These are phyloP conservation scores for Kurtzmaniella quercitrusa DNA, from an alignment of 1,139 yeast genomes.

Conservation along the genomic window DNA sequence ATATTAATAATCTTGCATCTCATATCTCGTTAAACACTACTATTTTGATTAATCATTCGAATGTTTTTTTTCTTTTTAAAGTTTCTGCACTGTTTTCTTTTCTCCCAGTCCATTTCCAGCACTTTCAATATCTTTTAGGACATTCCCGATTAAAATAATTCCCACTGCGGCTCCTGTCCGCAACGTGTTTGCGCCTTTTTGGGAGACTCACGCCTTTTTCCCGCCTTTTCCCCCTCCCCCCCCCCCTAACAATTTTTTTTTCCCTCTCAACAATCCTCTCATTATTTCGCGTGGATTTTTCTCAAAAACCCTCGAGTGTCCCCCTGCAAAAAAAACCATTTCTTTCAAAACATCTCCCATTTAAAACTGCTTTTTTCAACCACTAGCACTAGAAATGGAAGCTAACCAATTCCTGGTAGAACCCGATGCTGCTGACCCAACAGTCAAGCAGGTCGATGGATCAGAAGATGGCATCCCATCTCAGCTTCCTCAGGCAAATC, in stretches of 20 bases:
- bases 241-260: background rate
- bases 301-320: background rate
- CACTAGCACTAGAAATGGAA: background rate
- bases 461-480: background rate
- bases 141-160: too few species aligned
- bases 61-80: too few species aligned
- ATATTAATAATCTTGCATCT: too few species aligned
- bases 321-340: conserved; percentile 1
- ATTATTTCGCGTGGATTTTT: background rate
- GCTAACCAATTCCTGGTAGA: background rate
- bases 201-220: background rate
- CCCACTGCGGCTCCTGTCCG: too few species aligned
- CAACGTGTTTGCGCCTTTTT: background rate
- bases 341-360: conserved; percentile 8
- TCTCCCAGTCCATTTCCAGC: background rate
- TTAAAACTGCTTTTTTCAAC: conserved; percentile 6
- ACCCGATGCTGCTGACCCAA: background rate
- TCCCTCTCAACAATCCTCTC: background rate
- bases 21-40: too few species aligned
- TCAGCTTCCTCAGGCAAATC: conserved; percentile 12
- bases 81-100: background rate
- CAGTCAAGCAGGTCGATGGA: background rate
- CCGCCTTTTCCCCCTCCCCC: conserved; percentile 1
- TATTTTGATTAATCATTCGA: too few species aligned
- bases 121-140: background rate